Base-by-base conservation (phyloP, 2,329 filamentous ascomycete species). In the Colletotrichum agaves region DNA sequence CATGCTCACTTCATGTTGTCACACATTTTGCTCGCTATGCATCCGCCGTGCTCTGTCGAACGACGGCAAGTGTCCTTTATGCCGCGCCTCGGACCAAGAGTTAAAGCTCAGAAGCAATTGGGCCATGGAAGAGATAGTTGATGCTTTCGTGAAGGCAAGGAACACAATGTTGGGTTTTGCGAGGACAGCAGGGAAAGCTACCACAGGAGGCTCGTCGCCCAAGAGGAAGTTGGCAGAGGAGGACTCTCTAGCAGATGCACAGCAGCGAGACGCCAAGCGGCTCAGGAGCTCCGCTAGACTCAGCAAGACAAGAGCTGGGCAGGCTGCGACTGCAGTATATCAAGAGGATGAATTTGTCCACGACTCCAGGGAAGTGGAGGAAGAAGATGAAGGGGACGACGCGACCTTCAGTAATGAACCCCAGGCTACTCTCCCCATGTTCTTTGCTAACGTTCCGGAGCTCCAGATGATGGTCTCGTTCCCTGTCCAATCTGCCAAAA, bases 1-100 rank as follows among this genome's bases (percentile, higher is more conserved):
- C 0, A 96, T 99, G 88, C 91, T 98, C 70, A 99, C 96, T 1
- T 92, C 93, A 1, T 99, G 96, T 81, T 92, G 89, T 61, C 96
- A 99, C 77, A 98, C 96, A 0, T 99, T 99, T 76, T 99, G 96
- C 84, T 98, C 95, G 6, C 82, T 97, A 61, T 99, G 96, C 78
- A 98, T 99, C 77, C 91, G 96, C 33, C 87, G 94, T 70, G 93
- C 92, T 69, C 85, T 99, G 1, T 90, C 91, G 2, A 86, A 88
- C 35, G 94, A 98, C 72, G 92, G 93, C 8, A 94, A 92, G 78
- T 99, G 96, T 74, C 96, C 96, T 0, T 84, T 93, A 1, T 99
- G 96, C 79, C 90, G 93, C 58, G 83, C 88, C 5, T 79, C 83
- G 1, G 93, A 97, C 72, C 94, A 98, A 77, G 93, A 95, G 76